These are phyloP conservation scores for Coniochaeta sp. DNA, from an alignment of 2,329 filamentous ascomycete genomes.

Conservation along the genomic window DNA sequence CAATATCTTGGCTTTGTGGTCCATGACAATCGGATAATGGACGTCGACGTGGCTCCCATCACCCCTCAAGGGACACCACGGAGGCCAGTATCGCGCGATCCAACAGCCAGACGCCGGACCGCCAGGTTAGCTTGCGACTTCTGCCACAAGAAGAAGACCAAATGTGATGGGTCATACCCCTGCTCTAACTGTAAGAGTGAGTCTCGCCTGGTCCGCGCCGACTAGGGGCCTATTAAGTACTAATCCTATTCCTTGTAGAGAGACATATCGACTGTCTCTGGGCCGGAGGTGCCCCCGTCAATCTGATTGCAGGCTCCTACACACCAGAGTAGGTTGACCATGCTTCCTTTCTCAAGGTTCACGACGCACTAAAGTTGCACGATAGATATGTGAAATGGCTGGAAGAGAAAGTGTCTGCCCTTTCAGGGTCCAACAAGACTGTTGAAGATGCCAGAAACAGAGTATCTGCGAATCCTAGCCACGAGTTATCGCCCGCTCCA, in stretches of 20 bases:
- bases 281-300: neutral
- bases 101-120: neutral
- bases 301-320: neutral
- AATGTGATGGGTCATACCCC: neutral
- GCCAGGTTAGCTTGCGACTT: neutral
- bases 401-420: neutral
- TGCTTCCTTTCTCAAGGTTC: neutral
- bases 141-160: constrained; percentile 1
- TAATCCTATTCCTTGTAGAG: neutral
- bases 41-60: neutral
- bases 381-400: constrained; percentile 2
- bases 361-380: neutral
- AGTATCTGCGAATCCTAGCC: neutral
- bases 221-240: no score
- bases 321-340: neutral
- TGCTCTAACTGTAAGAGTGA: constrained; percentile 1
- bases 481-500: neutral
- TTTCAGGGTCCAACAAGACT: neutral
- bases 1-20: neutral
- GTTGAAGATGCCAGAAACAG: neutral
- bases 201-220: neutral
- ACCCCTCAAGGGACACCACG: neutral
- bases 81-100: neutral
- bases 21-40: neutral
- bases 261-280: neutral